Base-by-base conservation (phyloP, 1,284 basidiomycete genomes). In the Ustilago sp. region DNA sequence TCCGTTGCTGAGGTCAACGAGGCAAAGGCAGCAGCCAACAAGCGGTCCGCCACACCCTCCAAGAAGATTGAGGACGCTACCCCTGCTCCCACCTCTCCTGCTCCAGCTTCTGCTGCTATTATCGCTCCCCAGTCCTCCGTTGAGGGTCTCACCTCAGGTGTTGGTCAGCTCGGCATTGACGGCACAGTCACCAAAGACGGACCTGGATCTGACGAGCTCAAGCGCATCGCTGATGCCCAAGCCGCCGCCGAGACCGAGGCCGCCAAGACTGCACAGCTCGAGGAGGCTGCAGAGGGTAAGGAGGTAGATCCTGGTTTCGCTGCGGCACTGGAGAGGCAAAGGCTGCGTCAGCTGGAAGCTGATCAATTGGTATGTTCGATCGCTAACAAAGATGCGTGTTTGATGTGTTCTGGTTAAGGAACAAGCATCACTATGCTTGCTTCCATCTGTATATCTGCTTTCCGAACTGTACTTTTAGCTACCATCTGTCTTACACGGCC, bases 311-410 rank as follows among this genome's bases (percentile, higher is more conserved):
- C 92, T 4, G 93, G 94, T 80, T 95, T 92, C 84, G 92, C 92
- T 48, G 93, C 92, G 53, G 94, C 94, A 0, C 87, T 94, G 62
- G 88, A 90, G 80, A 88, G 92, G 47, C 91, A 92, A 80, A 89
- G 89, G 70, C 90, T 91, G 62, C 89, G 92, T n/a, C 91, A 95
- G 87, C 86, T 91, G 9, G 94, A 93, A 85, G 91, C 93, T 63
- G 94, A 91, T 12, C 91, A 92, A 87, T 86, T 96, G 63, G 86
- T 90, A 82, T 96, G 94, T 85, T 93, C 92, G 56, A 74, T 96
- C 43, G 93, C 94, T 87, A 96, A 96, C 87, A 93, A 93, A 54
- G 87, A 87, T 7, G 85, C 83, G 0, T 87, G 86, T 70, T 69
- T 84, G 35, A 85, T 85, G 83, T 83, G 82, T 61, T 81, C 79